Base-by-base conservation (phyloP, 805 yeast species). In the Kuraishia ogatae region DNA sequence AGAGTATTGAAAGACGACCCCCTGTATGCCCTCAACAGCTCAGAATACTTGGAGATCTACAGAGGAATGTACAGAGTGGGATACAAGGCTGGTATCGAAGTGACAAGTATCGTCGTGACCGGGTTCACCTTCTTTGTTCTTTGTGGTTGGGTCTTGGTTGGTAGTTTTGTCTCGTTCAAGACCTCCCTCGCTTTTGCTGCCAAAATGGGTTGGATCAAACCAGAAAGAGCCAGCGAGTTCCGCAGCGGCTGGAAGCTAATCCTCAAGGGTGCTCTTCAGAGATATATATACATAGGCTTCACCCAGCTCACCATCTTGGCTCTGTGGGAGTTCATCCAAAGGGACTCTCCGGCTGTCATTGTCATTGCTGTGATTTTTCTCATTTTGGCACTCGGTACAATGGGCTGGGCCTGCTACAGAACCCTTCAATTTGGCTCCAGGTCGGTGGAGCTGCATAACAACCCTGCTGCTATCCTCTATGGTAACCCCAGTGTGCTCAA, bases 1-100 rank as follows among this genome's bases (percentile, higher is more conserved):
- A 52, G 53, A 52, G 47, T 47, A 19, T 22, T 20, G 20, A 8
- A 49, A 60, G 58, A 56, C 21, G 48, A 50, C 19, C 62, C 59
- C 28, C 39, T 67, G 20, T 74, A 74, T 60, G 69, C 73, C 24
- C 70, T 81, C 59, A 58, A 71, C 58, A 85, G 89, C 54, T 84
- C 83, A 63, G 58, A 71, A 23, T 79, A 78, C 59, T 81, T 89
- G 59, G 69, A 80, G 56, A 88, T 92, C 43, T 76, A 87, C 57
- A 80, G 98, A 72, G 98, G 98, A 59, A 89, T 92, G 61, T 81
- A 86, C 65, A 81, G 97, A 71, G 76, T 90, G 52, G 96, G 93
- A 4, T 89, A 78, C 70, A 74, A 80, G 59, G 84, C 93, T 48
- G 75, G 76, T 51, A 89, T 92, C 58, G 98, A 92, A 71, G 83